Evolutionary conservation across 805 yeast genomes (phyloP), one percentile per base, ranked within the genome.

Genomic region (Kazachstania martiniae): DNA sequence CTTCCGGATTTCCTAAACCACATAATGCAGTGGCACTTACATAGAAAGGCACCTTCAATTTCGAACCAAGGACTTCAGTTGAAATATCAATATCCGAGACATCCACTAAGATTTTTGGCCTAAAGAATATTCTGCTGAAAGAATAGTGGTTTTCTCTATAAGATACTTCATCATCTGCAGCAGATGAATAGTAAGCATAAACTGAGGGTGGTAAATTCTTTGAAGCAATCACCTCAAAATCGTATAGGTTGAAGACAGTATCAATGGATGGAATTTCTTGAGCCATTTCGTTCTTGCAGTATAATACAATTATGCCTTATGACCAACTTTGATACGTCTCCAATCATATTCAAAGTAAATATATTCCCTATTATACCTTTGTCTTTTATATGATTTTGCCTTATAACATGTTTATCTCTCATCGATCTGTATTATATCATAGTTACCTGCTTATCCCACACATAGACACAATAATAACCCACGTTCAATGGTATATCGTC

Each of bases 1-100:
- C 72, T 26, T 60, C 61, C 3, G 58, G 59, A 31, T 66, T 65
- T 1, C 66, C 72, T 35, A 64, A 44, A 25, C 49, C 51, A 4
- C 68, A 64, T 18, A 63, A 56, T 1, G 72, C 72, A 21, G 70
- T 66, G 1, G 73, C 73, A 4, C 66, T 55, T 26, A 66, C 60
- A 40, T 69, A 71, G 34, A 71, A 54, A 2, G 76, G 76, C 13
- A 62, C 59, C 18, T 47, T 47, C 0, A 66, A 59, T 27, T 59
- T 53, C n/a, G 65, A 43, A 0, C 76, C 77, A 13, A 70, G 49
- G 53, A 74, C 61, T 10, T 57, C 49, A n/a, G 75, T 70, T 8
- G 63, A 47, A 4, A 63, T 44, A 40, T 66, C 69, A 21, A 61
- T 48, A 12, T 38, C 35, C 4, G 52, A 36, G 3, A 59, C 63